Evolutionary conservation across 305 asterid genomes (phyloP), one percentile per base, ranked within the genome.

Genomic region (Coffea humblotiana): DNA sequence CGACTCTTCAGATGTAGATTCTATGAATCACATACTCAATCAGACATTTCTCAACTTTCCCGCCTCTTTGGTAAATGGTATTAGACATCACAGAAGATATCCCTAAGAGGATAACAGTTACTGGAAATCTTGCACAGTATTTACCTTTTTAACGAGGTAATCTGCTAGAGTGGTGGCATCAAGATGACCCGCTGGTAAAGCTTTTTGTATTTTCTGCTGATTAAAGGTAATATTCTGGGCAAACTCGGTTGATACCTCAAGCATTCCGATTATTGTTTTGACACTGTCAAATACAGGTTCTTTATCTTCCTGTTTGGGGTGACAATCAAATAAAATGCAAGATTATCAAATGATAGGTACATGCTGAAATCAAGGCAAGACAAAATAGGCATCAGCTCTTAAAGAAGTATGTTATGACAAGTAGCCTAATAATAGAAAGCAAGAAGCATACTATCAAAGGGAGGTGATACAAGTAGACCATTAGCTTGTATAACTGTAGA

Each of bases 111-210:
- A 32, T 8, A 32, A 27, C 27, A 45, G 52, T 66, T 7, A 71
- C 2, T 10, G 11, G 8, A n/a, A 74, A 27, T n/a, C 18, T 67
- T n/a, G 10, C 12, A 23, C 43, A 78, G 11, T 52, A 82, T 70
- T 80, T 81, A 88, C 99, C 99, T 96, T 96, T 85, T 91, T 94
- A 78, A 96, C 97, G 51, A 96, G 98, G 90, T 96, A 96, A 88
- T 94, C 99, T 12, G 97, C 98, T 65, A 96, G 93, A 40, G 98
- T 96, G 23, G 97, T 96, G 68, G 99, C 99, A 86, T 96, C 98
- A 81, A 96, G 97, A 89, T 96, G 97, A 79, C 99, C 99, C 58
- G 97, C 99, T 37, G 98, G 98, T 56, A 96, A 89, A 84, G 98
- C 87, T 47, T 83, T 90, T 81, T 73, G 85, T 79, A 96, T 92